These are phyloP conservation scores for Metarhizium brunneum DNA, from an alignment of 2,329 filamentous ascomycete genomes.

Conservation along the genomic window DNA sequence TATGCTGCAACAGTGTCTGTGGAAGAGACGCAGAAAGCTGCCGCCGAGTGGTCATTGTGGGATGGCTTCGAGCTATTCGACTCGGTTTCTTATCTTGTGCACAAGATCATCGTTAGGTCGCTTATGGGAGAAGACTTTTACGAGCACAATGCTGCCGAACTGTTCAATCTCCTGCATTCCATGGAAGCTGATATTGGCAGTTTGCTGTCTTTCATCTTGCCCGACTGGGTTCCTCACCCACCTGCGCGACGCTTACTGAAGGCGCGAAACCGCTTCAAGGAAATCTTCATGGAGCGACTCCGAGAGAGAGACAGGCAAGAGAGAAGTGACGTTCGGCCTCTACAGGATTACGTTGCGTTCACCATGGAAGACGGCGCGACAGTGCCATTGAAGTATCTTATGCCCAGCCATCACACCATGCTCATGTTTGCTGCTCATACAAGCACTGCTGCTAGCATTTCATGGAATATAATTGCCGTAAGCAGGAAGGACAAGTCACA, in stretches of 20 bases:
- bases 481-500: neutral
- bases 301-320: slow-evolving; percentile 3
- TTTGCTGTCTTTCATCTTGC: slow-evolving; percentile 7
- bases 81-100: too few relatives aligned
- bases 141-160: slow-evolving; percentile 5
- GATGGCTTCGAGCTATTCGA: too few relatives aligned
- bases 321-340: neutral
- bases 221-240: slow-evolving; percentile 10
- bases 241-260: slow-evolving; percentile 5
- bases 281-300: slow-evolving; percentile 11
- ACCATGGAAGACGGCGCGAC: slow-evolving; percentile 9
- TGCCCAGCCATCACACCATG: slow-evolving; percentile 7
- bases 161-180: slow-evolving; percentile 7
- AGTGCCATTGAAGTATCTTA: slow-evolving; percentile 5
- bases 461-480: slow-evolving; percentile 12
- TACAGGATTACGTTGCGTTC: slow-evolving; percentile 11
- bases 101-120: too few relatives aligned
- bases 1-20: slow-evolving; percentile 3
- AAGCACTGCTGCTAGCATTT: slow-evolving; percentile 7
- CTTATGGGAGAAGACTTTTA: too few relatives aligned
- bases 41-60: too few relatives aligned
- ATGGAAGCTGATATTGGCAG: slow-evolving; percentile 9
- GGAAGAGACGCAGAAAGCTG: slow-evolving; percentile 9
- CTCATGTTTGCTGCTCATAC: slow-evolving; percentile 12
- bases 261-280: slow-evolving; percentile 9